A percentile compares a stretch with the other conserved stretches of the same genome.
These are phyloP conservation scores for Ciborinia camelliae DNA, from an alignment of 2,329 filamentous ascomycete species.

Conservation along the genomic window DNA sequence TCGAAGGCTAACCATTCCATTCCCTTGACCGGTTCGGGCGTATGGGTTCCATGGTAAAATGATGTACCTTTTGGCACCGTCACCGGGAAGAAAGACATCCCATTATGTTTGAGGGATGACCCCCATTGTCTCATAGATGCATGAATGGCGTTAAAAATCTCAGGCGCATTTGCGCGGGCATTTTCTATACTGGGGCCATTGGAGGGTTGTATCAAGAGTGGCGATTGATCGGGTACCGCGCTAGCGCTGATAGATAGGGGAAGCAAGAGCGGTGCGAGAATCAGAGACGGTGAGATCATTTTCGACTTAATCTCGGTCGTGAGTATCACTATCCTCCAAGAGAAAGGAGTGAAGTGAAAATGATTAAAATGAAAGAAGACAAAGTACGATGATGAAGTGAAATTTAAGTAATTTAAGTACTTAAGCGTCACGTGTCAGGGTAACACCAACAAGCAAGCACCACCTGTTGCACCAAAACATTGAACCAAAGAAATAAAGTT, in stretches of 20 bases:
- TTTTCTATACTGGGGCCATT: constrained; percentile 11
- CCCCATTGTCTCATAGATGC: constrained; percentile 72
- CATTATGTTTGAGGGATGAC: constrained; percentile 70
- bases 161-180: constrained; percentile 50
- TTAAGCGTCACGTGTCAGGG: too few species aligned
- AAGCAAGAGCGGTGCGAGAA: constrained; percentile 2
- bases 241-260: neutral
- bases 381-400: neutral
- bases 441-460: neutral
- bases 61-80: constrained; percentile 61
- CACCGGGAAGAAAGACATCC: constrained; percentile 67
- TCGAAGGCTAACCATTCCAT: constrained; percentile 76
- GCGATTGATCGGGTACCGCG: neutral
- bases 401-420: neutral
- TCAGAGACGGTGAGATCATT: neutral
- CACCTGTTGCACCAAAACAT: too few species aligned
- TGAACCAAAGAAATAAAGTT: constrained; percentile 1
- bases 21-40: constrained; percentile 46
- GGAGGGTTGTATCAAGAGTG: neutral
- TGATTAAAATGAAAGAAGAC: neutral
- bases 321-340: neutral
- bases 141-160: constrained; percentile 71
- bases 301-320: neutral
- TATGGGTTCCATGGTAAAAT: constrained; percentile 62
- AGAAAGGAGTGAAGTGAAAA: neutral